Conservation (phyloP, 2,329 filamentous ascomycete genomes). For the Sphaceloma murrayae region DNA sequence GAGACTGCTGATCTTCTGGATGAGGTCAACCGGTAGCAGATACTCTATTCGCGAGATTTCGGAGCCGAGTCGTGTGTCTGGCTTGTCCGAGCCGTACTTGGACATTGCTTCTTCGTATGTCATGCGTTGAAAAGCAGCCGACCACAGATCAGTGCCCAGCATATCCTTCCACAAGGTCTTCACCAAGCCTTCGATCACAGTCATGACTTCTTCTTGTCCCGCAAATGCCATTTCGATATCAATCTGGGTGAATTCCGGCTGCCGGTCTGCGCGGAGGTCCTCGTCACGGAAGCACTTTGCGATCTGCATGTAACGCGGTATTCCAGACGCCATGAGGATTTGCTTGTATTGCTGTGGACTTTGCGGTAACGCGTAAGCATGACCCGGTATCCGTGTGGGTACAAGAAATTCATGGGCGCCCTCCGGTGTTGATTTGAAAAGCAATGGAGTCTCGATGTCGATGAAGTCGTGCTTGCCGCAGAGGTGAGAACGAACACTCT, state of each 20-base stretch:
- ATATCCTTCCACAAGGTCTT: conserved; percentile 45
- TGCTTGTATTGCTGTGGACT: conserved; percentile 99
- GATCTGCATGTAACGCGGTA: conserved; percentile 79
- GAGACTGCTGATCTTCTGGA: conserved; percentile 64
- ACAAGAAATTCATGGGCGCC: conserved; percentile 92
- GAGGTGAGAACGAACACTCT: conserved; percentile 47
- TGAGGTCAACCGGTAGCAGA: conserved; percentile 53
- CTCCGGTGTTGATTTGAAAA: conserved; percentile 97
- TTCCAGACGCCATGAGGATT: conserved; percentile 84
- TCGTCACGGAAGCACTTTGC: conserved; percentile 94
- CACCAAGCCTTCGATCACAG: conserved; percentile 45
- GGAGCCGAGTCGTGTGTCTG: conserved; percentile 68
- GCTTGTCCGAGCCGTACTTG: conserved; percentile 80
- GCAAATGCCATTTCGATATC: conserved; percentile 93
- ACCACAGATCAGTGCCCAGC: conserved; percentile 35
- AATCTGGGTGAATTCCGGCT: conserved; percentile 91
- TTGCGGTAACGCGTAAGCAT: conserved; percentile 85
- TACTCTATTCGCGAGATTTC: conserved; percentile 55
- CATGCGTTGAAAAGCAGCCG: conserved; percentile 47
- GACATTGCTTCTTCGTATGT: conserved; percentile 71
- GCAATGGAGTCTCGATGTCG: conserved; percentile 81
- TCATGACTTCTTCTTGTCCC: conserved; percentile 60
- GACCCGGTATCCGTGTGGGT: conserved; percentile 64
- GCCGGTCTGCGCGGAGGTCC: conserved; percentile 80
- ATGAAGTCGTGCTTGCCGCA: conserved; percentile 49